Evolutionary conservation across 345 rosid genomes (phyloP), one percentile per base, ranked within the genome.

Genomic region (Bretschneidera sinensis): DNA sequence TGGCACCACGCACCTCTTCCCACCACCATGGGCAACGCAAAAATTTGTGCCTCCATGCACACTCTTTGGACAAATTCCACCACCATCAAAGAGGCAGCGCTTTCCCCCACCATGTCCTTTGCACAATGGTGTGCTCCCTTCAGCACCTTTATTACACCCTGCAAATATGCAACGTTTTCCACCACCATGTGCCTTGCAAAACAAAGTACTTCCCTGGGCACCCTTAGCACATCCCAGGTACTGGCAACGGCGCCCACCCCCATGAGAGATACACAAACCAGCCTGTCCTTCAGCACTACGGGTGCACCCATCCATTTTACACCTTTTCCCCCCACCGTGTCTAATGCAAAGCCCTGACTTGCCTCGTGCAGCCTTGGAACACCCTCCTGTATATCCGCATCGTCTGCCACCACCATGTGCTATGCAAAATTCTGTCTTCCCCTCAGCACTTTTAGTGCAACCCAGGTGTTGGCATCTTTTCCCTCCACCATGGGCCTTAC

Each of bases 101-200:
- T 92, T 92, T 21, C 98, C 97, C 18, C 97, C 98, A 64, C 98
- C 98, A 0, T 92, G 98, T 21, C 89, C 97, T 75, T 92, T 92
- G 78, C 98, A 92, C 65, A 89, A 55, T 2, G 96, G 97, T 0
- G 98, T 92, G 67, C 96, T 92, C 49, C 98, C 98, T 78, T 92
- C 98, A 0, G 98, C 98, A 22, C 97, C 97, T 64, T 85, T 92
- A 5, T 78, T 83, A 81, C 98, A 92, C 10, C 97, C 97, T 0
- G 87, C 85, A 61, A 89, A 87, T 70, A 89, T 81, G 67, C 98
- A 92, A 10, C 98, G 86, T 48, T 89, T 89, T 14, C 98, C 98
- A 14, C 98, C 97, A 21, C 98, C 98, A 21, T 92, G 98, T 23
- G 97, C 97, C 78, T 92, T 92, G 80, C 97, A 92, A 19, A 70